Base-by-base conservation (phyloP, 108 stramenopile genomes). In the Licmophora abbreviata region DNA sequence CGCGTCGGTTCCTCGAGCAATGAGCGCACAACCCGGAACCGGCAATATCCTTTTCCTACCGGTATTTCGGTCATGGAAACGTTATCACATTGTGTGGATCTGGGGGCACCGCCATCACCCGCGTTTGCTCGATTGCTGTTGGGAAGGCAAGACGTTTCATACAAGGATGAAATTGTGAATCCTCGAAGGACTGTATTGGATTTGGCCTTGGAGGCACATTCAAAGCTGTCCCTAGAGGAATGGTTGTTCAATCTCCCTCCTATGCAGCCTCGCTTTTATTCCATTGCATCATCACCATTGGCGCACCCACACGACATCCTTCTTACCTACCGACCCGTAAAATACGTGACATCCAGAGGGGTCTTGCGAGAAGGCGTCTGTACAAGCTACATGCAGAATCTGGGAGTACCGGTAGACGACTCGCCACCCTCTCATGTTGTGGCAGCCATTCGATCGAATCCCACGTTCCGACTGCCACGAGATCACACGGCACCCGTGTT, bases 231-330 rank as follows among this genome's bases (percentile, higher is more conserved):
- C 1, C 46, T 83, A 44, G 77, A 79, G 35, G 83, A 80, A 29
- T 64, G 77, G n/a, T 20, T 85, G 25, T 78, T 56, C 54, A 49
- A 78, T 17, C 53, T 61, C 3, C 31, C 61, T 12, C 71, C 74
- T 25, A 75, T 85, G 71, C 67, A 66, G 49, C 74, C 79, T 27
- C 63, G 79, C 7, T 81, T 78, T 56, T 85, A 85, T 42, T 81
- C 76, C 9, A 85, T 85, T 58, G 76, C 83, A 3, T 78, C 79
- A 12, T 69, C 73, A 0, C 52, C 47, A 31, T 11, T 61, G 11
- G 49, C 44, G 22, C 52, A 63, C 44, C 76, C 75, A 11, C 45
- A 61, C 42, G 43, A 63, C 44, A 48, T 79, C 3, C 41, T 50
- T 8, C 33, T 85, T 23, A 66, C 77, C 27, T 85, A 78, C 55